These are phyloP conservation scores for Pichia kluyveri DNA, from an alignment of 805 yeast genomes.

Conservation along the genomic window DNA sequence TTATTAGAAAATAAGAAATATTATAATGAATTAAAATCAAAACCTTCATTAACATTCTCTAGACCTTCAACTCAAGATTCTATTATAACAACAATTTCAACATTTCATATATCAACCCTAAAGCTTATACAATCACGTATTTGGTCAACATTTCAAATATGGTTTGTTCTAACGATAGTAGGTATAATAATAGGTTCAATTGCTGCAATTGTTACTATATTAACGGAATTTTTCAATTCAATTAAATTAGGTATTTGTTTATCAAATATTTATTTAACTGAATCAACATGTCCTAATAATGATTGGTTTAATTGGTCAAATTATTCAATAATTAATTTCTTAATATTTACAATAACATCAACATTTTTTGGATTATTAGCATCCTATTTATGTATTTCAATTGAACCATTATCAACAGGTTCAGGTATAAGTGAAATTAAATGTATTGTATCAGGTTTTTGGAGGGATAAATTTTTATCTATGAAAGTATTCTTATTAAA, in stretches of 20 bases:
- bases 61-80: conserved; percentile 11
- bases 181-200: conserved; percentile 74
- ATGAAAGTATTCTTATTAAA: conserved; percentile 67
- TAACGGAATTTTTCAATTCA: conserved; percentile 81
- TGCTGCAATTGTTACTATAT: conserved; percentile 73
- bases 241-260: conserved; percentile 70
- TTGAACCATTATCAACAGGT: conserved; percentile 91
- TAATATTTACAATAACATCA: conserved; percentile 51
- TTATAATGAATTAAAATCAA: conserved; percentile 13
- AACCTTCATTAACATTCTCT: no score
- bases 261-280: conserved; percentile 55
- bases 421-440: conserved; percentile 96
- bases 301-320: conserved; percentile 64
- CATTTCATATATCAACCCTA: conserved; percentile 7
- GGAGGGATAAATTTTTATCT: conserved; percentile 66
- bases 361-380: conserved; percentile 54
- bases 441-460: conserved; percentile 87
- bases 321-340: conserved; percentile 37
- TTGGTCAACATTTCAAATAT: conserved; percentile 38
- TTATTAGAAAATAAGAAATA: conserved; percentile 34
- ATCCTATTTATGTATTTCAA: conserved; percentile 55
- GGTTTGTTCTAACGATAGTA: conserved; percentile 67
- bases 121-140: conserved; percentile 8
- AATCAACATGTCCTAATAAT: conserved; percentile 64
- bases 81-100: conserved; percentile 9